Base-by-base conservation (phyloP, 2,329 filamentous ascomycete species). In the Colletotrichum tofieldiae region DNA sequence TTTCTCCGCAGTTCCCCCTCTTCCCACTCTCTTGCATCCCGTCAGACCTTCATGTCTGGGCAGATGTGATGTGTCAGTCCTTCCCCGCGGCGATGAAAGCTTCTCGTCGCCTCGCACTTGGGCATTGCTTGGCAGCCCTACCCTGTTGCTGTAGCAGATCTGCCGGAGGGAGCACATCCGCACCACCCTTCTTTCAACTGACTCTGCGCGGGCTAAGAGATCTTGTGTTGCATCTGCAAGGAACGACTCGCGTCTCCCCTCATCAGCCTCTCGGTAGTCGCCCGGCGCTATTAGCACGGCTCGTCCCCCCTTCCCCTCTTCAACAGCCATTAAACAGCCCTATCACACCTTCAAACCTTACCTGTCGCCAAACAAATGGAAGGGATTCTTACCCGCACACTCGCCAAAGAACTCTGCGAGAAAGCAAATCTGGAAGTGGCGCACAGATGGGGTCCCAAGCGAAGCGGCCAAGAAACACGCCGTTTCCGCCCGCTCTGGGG, bases 121-220 rank as follows among this genome's bases (percentile, higher is more conserved):
- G n/a, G 5, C 37, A 32, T 9, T 35, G 29, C 69, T 72, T 69
- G 69, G 69, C 69, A 64, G 59, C 65, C 52, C 26, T 69, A 52
- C 58, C 35, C 35, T 32, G 52, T 29, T 64, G 65, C 51, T 63
- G 65, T 72, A 64, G 54, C 65, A 69, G 65, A 69, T 68, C 52
- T 47, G 65, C 65, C 47, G 69, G 54, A 68, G 69, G 67, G 52
- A 52, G 49, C 65, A 55, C 56, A 23, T 59, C 59, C 69, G 69
- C 52, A 68, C 43, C 65, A 63, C 41, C 26, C 54, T 26, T 18
- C 60, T 26, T n/a, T 16, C n/a, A 20, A 59, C 41, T 52, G 61
- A 70, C 52, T 68, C 59, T 56, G 23, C 12, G 26, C 35, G n/a
- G 11, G 43, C 45, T 1, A 4, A 32, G 6, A 70, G 67, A 55